Percentiles rank a stretch among this genome's conserved stretches.
These are phyloP conservation scores for Pestalotiopsis sp. DNA, from an alignment of 2,329 filamentous ascomycete species.

Conservation along the genomic window DNA sequence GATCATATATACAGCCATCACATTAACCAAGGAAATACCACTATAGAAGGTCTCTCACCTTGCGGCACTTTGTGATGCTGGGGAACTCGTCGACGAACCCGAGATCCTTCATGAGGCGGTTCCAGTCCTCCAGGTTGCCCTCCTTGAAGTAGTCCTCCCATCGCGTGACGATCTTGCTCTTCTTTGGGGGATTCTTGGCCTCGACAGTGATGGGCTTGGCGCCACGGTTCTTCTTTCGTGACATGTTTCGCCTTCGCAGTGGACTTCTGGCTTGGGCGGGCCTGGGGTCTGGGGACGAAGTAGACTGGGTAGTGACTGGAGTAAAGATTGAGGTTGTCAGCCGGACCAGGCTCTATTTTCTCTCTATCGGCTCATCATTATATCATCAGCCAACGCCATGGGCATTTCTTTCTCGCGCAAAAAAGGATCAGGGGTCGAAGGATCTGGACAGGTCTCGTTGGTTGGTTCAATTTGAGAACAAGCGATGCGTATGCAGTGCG, in stretches of 20 bases:
- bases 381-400: no score
- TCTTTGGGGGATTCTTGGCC: not conserved
- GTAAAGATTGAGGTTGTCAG: no score
- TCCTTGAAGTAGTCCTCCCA: constrained; percentile 27
- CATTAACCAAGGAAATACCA: not conserved
- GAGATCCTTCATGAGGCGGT: constrained; percentile 45
- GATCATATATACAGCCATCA: not conserved
- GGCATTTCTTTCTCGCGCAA: no score
- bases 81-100: constrained; percentile 36
- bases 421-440: no score
- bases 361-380: no score
- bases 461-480: not conserved
- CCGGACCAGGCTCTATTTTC: no score
- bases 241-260: not conserved
- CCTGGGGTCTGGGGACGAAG: not conserved
- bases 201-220: not conserved
- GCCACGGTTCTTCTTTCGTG: not conserved
- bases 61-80: constrained; percentile 47
- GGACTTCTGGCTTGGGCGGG: not conserved
- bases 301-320: not conserved
- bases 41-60: constrained; percentile 32
- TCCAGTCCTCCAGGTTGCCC: constrained; percentile 41
- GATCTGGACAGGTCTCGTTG: not conserved
- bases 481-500: not conserved
- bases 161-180: constrained; percentile 4